phyloP scores from a whole-genome alignment of 169 alveolate species.

The Miamiensis avidus region DNA sequence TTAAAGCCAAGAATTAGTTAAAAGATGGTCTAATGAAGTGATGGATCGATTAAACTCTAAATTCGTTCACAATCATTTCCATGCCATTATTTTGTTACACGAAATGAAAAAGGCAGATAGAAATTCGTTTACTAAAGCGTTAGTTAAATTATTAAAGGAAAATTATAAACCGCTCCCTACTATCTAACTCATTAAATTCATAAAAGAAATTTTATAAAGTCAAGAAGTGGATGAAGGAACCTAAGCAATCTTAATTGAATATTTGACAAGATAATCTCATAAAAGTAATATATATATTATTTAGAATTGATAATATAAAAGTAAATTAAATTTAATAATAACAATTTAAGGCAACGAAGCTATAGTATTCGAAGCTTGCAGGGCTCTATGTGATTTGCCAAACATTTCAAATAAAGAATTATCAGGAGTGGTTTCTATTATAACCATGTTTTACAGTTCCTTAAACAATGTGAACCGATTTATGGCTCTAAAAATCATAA shows the following conservation, averaged over 20 bases:
- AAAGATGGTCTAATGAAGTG: conserved; percentile 43
- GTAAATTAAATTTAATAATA: no score
- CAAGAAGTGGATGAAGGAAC: conserved; percentile 23
- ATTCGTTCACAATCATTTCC: conserved; percentile 37
- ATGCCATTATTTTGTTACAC: conserved; percentile 36
- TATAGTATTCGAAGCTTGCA: conserved; percentile 38
- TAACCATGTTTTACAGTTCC: conserved; percentile 22
- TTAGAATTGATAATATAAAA: no score
- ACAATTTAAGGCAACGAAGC: no score
- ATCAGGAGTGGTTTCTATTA: conserved; percentile 27
- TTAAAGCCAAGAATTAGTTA: conserved; percentile 24
- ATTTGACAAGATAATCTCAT: conserved; percentile 34
- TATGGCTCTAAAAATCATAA: conserved; percentile 41
- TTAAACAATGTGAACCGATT: conserved; percentile 29
- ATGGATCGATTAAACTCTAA: conserved; percentile 31
- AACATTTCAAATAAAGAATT: conserved; percentile 38
- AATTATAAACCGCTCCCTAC: conserved; percentile 36
- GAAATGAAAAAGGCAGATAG: conserved; percentile 39
- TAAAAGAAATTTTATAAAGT: conserved; percentile 23
- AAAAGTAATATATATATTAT: no score
- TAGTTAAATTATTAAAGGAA: conserved; percentile 6
- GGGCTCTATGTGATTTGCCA: conserved; percentile 42
- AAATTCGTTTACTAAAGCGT: conserved; percentile 34
- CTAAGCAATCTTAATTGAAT: conserved; percentile 36
- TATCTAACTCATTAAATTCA: conserved; percentile 39